Conservation (phyloP, 2,329 filamentous ascomycete species). For the Penicillium janthinellum region DNA sequence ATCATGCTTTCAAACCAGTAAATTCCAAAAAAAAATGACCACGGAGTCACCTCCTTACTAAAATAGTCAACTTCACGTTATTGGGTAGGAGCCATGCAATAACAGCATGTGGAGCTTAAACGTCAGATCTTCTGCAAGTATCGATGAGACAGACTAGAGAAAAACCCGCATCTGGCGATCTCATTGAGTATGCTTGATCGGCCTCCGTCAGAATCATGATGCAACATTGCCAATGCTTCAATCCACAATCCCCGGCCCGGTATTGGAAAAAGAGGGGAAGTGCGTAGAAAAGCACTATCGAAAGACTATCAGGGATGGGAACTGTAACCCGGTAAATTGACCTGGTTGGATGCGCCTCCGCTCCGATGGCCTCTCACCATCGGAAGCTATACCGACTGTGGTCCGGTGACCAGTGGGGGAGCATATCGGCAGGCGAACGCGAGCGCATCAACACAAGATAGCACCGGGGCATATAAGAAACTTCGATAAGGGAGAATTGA, state of each 20-base stretch:
- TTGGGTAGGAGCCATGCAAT: no score
- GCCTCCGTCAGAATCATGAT: background rate
- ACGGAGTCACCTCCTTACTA: no score
- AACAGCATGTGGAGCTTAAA: no score
- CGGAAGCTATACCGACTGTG: constrained; percentile 17
- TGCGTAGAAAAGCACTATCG: background rate
- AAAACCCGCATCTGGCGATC: no score
- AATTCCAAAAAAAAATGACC: no score
- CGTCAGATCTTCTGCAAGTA: no score
- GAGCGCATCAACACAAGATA: constrained; percentile 1
- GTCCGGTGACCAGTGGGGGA: constrained; percentile 12
- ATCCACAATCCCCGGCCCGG: background rate
- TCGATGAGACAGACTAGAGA: no score
- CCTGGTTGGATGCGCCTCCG: constrained; percentile 4
- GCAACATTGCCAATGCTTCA: constrained; percentile 1
- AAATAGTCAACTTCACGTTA: no score
- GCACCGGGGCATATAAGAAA: background rate
- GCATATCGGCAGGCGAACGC: constrained; percentile 1
- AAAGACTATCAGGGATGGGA: background rate
- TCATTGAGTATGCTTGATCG: background rate
- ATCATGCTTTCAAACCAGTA: no score
- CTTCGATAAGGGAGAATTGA: no score
- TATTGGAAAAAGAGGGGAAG: background rate
- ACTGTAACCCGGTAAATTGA: background rate
- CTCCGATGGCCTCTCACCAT: constrained; percentile 16